Conservation (phyloP, 2,329 filamentous ascomycete species). For the Aspergillus candidus region DNA sequence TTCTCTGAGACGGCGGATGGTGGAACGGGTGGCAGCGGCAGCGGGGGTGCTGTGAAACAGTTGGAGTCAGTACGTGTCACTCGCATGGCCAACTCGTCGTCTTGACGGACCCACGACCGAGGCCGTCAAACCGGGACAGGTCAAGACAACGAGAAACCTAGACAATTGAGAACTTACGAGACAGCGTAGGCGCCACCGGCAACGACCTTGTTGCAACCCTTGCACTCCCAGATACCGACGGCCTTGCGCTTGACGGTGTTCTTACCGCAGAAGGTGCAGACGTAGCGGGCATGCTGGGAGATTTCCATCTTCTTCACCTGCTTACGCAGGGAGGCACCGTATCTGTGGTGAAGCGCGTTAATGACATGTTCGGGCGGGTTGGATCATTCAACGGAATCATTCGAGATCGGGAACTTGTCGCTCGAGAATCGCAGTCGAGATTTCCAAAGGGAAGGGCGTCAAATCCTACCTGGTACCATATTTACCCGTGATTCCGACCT, state of each 20-base stretch:
- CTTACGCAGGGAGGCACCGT: constrained; percentile 99
- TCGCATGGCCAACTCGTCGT: no score
- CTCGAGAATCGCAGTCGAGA: constrained; percentile 8
- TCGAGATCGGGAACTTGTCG: constrained; percentile 12
- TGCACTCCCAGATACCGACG: constrained; percentile 96
- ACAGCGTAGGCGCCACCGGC: constrained; percentile 93
- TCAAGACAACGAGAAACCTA: no score
- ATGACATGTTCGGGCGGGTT: constrained; percentile 9
- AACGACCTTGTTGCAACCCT: constrained; percentile 86
- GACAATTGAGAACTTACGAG: constrained; percentile 64
- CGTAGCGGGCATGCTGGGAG: constrained; percentile 94
- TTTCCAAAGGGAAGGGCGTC: constrained; percentile 18
- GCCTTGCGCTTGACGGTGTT: constrained; percentile 83
- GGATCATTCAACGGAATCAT: constrained; percentile 8
- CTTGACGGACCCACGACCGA: no score
- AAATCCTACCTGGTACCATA: constrained; percentile 85
- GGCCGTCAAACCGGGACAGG: no score
- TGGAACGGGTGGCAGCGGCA: constrained; percentile 89
- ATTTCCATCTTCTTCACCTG: constrained; percentile 99
- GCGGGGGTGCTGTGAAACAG: constrained; percentile 66
- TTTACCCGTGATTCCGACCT: constrained; percentile 98
- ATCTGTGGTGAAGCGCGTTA: constrained; percentile 51
- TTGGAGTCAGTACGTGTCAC: constrained; percentile 13
- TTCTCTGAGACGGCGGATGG: constrained; percentile 93
- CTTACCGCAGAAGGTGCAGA: constrained; percentile 99